Percentiles rank a stretch among this genome's conserved stretches.
Evolutionary conservation across 1,284 basidiomycete species (phyloP).

Genomic region (Tylopilus sp.): DNA sequence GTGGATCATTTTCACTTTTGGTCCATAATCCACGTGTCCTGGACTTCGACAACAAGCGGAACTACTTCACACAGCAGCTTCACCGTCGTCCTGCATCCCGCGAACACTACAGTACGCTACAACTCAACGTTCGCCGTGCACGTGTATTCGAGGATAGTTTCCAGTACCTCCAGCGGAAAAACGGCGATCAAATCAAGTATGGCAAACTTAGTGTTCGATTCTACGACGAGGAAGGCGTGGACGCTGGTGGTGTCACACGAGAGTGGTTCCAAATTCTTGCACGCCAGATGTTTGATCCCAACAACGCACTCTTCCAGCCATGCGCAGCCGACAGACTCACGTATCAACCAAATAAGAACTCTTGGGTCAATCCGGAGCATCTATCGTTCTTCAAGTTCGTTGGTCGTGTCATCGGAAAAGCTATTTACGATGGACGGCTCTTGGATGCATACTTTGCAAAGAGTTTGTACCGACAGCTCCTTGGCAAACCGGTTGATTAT

Average conservation of each 20-base stretch:
- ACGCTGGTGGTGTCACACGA: constrained; percentile 96
- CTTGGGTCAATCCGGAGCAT: constrained; percentile 93
- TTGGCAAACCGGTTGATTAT: constrained; percentile 91
- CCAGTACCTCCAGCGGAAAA: constrained; percentile 85
- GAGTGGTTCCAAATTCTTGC: constrained; percentile 99
- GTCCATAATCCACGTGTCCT: constrained; percentile 96
- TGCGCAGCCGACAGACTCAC: constrained; percentile 93
- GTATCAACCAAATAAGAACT: constrained; percentile 96
- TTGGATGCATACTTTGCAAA: constrained; percentile 98
- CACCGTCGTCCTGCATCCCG: constrained; percentile 81
- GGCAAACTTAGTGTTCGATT: constrained; percentile 97
- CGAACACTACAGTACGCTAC: constrained; percentile 82
- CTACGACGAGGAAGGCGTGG: constrained; percentile 97
- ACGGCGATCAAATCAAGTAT: constrained; percentile 96
- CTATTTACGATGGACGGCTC: constrained; percentile 92
- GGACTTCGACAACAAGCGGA: constrained; percentile 99
- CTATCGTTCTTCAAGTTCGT: constrained; percentile 99
- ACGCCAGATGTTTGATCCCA: constrained; percentile 99
- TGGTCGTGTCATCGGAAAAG: constrained; percentile 95
- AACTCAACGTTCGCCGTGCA: constrained; percentile 89
- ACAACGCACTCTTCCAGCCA: constrained; percentile 97
- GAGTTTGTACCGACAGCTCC: constrained; percentile 90
- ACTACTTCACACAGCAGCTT: constrained; percentile 96
- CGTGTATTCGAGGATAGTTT: constrained; percentile 98
- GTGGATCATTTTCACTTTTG: constrained; percentile 94